These are phyloP conservation scores for Debaryomycetaceae sp. DNA, from an alignment of 1,139 yeast genomes.

Conservation along the genomic window DNA sequence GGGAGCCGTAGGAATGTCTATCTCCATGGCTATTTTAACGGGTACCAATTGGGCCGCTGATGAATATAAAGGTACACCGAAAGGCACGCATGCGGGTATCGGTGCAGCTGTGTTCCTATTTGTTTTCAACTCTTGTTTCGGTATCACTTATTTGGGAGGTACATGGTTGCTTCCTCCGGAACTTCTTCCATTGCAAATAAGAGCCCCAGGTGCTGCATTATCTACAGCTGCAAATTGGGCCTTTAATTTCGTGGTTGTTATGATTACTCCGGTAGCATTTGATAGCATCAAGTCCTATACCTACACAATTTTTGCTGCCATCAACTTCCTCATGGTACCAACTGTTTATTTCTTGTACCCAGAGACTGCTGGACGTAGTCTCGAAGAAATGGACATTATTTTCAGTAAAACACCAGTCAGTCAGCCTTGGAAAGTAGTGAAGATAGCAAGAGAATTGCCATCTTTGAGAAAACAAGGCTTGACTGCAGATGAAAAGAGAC, in stretches of 20 bases:
- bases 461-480: constrained; percentile 9
- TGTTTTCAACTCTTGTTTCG: constrained; percentile 25
- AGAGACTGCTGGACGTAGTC: constrained; percentile 59
- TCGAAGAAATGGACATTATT: constrained; percentile 62
- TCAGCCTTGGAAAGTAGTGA: constrained; percentile 38
- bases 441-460: constrained; percentile 34
- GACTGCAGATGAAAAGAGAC: neutral
- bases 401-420: constrained; percentile 42
- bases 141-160: constrained; percentile 24
- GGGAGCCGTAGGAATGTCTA: constrained; percentile 51
- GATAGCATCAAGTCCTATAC: constrained; percentile 25
- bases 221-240: constrained; percentile 39
- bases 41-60: constrained; percentile 25
- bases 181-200: constrained; percentile 28
- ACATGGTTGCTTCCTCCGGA: constrained; percentile 39
- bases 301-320: constrained; percentile 5
- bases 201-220: constrained; percentile 36
- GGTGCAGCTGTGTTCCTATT: constrained; percentile 38
- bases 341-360: constrained; percentile 60
- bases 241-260: constrained; percentile 41
- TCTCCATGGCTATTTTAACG: constrained; percentile 30
- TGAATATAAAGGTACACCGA: constrained; percentile 2
- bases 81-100: constrained; percentile 20
- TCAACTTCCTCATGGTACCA: constrained; percentile 44
- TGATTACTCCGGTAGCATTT: constrained; percentile 37